A percentile compares a stretch with the other conserved stretches of the same genome.
Conservation (phyloP, 208 protist genomes). For the Trichomonas tenax region DNA sequence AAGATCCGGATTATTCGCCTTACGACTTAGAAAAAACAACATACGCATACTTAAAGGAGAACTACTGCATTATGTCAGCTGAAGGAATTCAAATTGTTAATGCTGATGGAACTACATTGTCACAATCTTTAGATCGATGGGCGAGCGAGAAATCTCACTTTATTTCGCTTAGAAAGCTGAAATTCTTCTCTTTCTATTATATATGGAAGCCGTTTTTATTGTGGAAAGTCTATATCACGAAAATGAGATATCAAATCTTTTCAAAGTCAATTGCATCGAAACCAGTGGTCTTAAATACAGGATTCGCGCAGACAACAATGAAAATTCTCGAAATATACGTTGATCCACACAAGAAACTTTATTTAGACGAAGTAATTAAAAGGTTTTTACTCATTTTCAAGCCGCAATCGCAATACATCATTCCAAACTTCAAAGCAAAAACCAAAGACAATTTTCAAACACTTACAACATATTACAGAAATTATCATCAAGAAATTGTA, state of each 20-base stretch:
- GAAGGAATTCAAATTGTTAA: not conserved
- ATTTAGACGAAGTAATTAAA: not conserved
- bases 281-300: not conserved
- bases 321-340: not conserved
- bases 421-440: not conserved
- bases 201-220: not conserved
- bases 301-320: not conserved
- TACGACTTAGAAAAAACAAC: not conserved
- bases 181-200: not conserved
- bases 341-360: not conserved
- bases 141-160: not conserved
- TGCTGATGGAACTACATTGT: not conserved
- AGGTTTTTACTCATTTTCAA: not conserved
- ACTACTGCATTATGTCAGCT: not conserved
- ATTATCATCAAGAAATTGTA: not conserved
- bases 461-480: not conserved
- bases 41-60: not conserved
- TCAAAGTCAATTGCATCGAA: not conserved
- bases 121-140: not conserved
- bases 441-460: not conserved
- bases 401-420: not conserved
- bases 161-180: not conserved
- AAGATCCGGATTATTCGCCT: not conserved
- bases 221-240: not conserved
- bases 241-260: not conserved